Base-by-base conservation (phyloP, 2,329 filamentous ascomycete genomes). In the Penicillium sp. region DNA sequence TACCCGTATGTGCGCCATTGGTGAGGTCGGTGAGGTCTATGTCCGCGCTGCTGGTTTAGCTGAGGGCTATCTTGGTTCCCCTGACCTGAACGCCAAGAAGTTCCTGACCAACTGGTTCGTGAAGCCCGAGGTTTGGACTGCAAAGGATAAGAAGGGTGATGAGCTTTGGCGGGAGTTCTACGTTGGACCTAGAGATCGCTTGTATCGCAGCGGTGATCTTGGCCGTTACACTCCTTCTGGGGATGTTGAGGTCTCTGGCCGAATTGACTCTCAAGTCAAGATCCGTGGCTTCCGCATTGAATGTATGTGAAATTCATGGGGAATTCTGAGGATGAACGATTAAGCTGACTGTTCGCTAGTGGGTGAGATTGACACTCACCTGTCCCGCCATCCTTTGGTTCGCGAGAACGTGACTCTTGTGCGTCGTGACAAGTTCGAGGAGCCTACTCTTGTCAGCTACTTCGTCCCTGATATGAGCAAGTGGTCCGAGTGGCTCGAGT, bases 231-330 rank as follows among this genome's bases (percentile, higher is more conserved):
- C 87, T 56, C 82, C 84, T 2, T 84, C 87, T 49, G 92, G 91
- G 38, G 88, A 89, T 66, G 89, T 92, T 12, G 90, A 91, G 72
- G 91, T 88, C 72, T 89, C 90, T 10, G 94, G 94, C 24, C 85
- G 95, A 61, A 88, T 88, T 26, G 94, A 98, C 73, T 86, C 90
- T 68, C 94, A 98, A 75, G 91, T 97, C 81, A 99, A 98, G 83
- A 94, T 98, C 67, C 90, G 95, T 63, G 94, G 94, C 1, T 98
- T 97, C 84, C 86, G 94, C 64, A 96, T 99, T 68, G 95, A 99
- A 79, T 88, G 51, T 54, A 54, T 24, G 51, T 54, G 19, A 15
- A 15, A 15, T 37, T 5, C 30, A 33, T n/a, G 10, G n/a, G 13
- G 13, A 17, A 17, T 28, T 30, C 30, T 33, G 5, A 6, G 1